Conservation (phyloP, 129 eudicot genomes). For the Pseudognaphalium luteoalbum region DNA sequence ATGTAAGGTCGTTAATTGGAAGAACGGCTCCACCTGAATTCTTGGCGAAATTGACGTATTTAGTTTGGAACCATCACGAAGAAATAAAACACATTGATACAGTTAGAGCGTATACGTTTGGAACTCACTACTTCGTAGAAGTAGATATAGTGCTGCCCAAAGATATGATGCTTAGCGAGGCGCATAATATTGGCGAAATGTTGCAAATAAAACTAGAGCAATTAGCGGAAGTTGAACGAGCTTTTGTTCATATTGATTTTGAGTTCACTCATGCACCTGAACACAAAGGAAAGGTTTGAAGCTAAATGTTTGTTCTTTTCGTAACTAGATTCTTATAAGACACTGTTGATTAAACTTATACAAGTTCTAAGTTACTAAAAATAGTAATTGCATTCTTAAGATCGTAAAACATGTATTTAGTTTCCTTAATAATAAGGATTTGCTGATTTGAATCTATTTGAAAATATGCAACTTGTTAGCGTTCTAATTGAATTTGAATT, state of each 20-base stretch:
- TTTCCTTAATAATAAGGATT: background rate
- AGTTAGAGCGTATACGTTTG: slow-evolving; percentile 84
- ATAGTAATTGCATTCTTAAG: background rate
- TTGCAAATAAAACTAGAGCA: slow-evolving; percentile 89
- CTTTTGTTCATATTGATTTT: slow-evolving; percentile 91
- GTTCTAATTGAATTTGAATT: background rate
- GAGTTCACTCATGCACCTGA: slow-evolving; percentile 85
- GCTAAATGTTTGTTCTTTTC: background rate
- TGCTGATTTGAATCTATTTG: background rate
- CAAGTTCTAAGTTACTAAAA: background rate
- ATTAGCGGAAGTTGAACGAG: slow-evolving; percentile 77
- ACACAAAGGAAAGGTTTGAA: slow-evolving; percentile 46
- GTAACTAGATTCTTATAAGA: background rate
- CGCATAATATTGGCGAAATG: slow-evolving; percentile 89
- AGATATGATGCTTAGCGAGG: slow-evolving; percentile 70
- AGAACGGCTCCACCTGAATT: slow-evolving; percentile 94
- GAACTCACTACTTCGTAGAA: slow-evolving; percentile 84
- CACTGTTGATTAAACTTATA: background rate
- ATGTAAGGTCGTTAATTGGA: slow-evolving; percentile 88
- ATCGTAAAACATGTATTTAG: background rate
- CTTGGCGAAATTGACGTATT: slow-evolving; percentile 74
- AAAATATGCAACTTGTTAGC: background rate
- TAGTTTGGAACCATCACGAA: slow-evolving; percentile 89
- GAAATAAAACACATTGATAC: slow-evolving; percentile 89
- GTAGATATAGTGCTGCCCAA: slow-evolving; percentile 87